A percentile compares a stretch with the other conserved stretches of the same genome.
Evolutionary conservation across 345 rosid species (phyloP).

Genomic region (Rhizophora apiculata): DNA sequence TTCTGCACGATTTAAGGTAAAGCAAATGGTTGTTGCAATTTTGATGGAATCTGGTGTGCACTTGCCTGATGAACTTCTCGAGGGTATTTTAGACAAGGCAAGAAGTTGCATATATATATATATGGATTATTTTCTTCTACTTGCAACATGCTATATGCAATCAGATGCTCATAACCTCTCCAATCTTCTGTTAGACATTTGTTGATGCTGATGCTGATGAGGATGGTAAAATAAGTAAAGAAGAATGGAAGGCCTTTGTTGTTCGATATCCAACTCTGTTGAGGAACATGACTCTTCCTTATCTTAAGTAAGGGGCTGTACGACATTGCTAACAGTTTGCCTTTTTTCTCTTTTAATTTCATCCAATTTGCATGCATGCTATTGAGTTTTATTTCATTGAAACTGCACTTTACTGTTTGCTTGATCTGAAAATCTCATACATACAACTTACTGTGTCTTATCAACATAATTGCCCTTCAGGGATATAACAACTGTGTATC

Average conservation of each 20-base stretch:
- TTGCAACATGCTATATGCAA: neutral
- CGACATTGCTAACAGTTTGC: neutral
- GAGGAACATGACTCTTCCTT: conserved; percentile 82
- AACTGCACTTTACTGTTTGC: neutral
- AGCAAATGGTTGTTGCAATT: conserved; percentile 74
- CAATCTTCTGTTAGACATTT: conserved; percentile 52
- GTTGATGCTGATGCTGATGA: conserved; percentile 60
- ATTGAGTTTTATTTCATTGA: neutral
- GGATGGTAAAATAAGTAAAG: conserved; percentile 65
- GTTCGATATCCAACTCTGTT: conserved; percentile 52
- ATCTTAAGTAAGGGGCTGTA: conserved; percentile 45
- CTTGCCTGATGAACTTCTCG: conserved; percentile 58
- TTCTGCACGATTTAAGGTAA: conserved; percentile 47
- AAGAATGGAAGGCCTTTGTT: conserved; percentile 64
- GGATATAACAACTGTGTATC: conserved; percentile 60
- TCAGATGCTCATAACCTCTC: neutral
- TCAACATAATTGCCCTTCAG: conserved; percentile 30
- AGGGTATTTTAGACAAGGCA: conserved; percentile 66
- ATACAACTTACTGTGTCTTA: neutral
- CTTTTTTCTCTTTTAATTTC: neutral
- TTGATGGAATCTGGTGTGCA: conserved; percentile 59
- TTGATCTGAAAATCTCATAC: neutral
- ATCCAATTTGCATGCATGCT: neutral
- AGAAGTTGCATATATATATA: conserved; percentile 9
- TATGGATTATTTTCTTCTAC: neutral